These are phyloP conservation scores for Neurospora pannonica DNA, from an alignment of 495 filamentous ascomycete species.

Conservation along the genomic window DNA sequence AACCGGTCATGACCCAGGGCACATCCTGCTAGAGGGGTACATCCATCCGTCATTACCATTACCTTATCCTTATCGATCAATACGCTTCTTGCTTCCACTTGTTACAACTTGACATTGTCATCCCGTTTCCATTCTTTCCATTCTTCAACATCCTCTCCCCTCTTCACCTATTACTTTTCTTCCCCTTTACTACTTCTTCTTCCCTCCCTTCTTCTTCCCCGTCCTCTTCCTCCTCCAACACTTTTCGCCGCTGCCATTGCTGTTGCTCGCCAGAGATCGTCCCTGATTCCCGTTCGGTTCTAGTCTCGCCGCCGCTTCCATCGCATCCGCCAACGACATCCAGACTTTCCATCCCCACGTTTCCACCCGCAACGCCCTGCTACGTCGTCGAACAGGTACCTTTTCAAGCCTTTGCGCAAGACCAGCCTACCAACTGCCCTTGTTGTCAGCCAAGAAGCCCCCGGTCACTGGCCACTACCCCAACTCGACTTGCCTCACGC, in stretches of 20 bases:
- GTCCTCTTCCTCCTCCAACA: background rate
- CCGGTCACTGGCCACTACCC: background rate
- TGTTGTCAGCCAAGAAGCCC: slow-evolving; percentile 3
- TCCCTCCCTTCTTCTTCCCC: background rate
- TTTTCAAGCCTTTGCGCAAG: background rate
- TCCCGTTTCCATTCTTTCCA: background rate
- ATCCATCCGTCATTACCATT: background rate
- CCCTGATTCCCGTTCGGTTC: background rate
- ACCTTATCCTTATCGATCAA: background rate
- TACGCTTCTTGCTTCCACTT: background rate
- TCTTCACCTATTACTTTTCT: background rate
- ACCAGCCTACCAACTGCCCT: background rate
- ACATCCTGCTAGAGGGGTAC: background rate
- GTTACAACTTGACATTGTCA: background rate
- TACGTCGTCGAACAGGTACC: background rate
- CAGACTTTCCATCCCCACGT: background rate
- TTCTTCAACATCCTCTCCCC: background rate
- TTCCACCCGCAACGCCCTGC: background rate
- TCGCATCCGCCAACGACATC: background rate
- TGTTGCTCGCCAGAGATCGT: background rate
- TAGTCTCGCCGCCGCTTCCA: background rate
- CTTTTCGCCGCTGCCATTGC: background rate
- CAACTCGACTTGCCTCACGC: slow-evolving; percentile 16
- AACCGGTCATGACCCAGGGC: background rate
- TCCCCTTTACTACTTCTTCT: background rate